Evolutionary conservation across 2,329 filamentous ascomycete species (phyloP).

Genomic region (Aaosphaeria pasadenensis): DNA sequence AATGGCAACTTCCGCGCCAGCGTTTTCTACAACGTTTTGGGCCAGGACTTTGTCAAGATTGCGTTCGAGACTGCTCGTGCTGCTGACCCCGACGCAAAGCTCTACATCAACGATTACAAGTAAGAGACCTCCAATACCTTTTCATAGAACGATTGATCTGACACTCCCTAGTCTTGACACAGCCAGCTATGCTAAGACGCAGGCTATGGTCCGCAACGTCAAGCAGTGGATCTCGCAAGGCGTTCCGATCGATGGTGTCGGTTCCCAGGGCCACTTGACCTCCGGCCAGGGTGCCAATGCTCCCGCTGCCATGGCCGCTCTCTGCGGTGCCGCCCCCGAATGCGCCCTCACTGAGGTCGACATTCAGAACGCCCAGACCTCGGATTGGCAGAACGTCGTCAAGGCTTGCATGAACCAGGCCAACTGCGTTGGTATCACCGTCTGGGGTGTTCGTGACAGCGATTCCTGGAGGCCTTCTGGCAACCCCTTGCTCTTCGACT

Average conservation of each 20-base stretch:
- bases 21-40: conserved; percentile 67
- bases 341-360: conserved; percentile 68
- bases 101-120: conserved; percentile 73
- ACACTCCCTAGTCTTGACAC: conserved; percentile 57
- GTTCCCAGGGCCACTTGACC: conserved; percentile 56
- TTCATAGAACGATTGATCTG: background rate
- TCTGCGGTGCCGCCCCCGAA: conserved; percentile 56
- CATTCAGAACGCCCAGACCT: conserved; percentile 56
- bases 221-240: conserved; percentile 63
- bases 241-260: conserved; percentile 64
- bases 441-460: conserved; percentile 53
- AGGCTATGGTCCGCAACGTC: conserved; percentile 57
- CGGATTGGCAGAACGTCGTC: conserved; percentile 56
- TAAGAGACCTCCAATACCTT: conserved; percentile 10
- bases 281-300: conserved; percentile 48
- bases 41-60: conserved; percentile 69
- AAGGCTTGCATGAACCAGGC: conserved; percentile 59
- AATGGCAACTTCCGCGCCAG: conserved; percentile 58
- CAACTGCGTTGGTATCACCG: conserved; percentile 66
- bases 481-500: conserved; percentile 46
- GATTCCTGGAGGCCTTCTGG: conserved; percentile 46
- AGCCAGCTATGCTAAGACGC: conserved; percentile 59
- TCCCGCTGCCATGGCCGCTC: conserved; percentile 48
- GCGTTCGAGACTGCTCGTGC: conserved; percentile 67
- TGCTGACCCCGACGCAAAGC: conserved; percentile 65